Conservation (phyloP, 1,139 yeast genomes). For the Pneumocystis murina region DNA sequence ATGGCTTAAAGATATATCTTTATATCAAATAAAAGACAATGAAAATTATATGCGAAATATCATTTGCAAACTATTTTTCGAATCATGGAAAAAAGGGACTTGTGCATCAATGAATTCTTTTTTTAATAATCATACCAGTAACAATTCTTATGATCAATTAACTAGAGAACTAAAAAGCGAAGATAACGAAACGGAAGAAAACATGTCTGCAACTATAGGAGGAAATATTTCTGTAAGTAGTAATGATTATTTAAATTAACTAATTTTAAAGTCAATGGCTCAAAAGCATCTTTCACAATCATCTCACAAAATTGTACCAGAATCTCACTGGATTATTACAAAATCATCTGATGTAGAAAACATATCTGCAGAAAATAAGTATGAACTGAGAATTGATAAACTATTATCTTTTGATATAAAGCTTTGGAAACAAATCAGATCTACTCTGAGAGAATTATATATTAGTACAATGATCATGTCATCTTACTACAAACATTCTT, state of each 20-base stretch:
- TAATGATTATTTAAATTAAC: neutral
- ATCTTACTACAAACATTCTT: constrained; percentile 39
- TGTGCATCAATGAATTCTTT: constrained; percentile 8
- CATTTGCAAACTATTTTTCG: constrained; percentile 39
- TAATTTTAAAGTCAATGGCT: neutral
- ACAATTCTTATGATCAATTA: neutral
- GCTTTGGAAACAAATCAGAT: constrained; percentile 54
- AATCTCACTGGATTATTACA: neutral
- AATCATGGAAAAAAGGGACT: constrained; percentile 38
- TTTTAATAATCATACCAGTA: neutral
- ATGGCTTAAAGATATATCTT: constrained; percentile 51
- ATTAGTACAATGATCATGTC: constrained; percentile 58
- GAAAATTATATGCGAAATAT: constrained; percentile 36
- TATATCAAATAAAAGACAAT: constrained; percentile 40
- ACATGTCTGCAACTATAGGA: neutral
- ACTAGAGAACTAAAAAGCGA: neutral
- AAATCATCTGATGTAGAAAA: neutral
- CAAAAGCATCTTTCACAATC: neutral
- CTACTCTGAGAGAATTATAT: constrained; percentile 49
- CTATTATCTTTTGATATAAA: constrained; percentile 43
- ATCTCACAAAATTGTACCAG: neutral
- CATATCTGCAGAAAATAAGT: neutral
- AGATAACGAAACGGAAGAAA: neutral
- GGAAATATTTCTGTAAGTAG: neutral
- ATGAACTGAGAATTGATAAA: constrained; percentile 29